A percentile compares a stretch with the other conserved stretches of the same genome.
These are phyloP conservation scores for Neocallimastix lanati DNA, from an alignment of 192 early-diverging fungal genomes.

Conservation along the genomic window DNA sequence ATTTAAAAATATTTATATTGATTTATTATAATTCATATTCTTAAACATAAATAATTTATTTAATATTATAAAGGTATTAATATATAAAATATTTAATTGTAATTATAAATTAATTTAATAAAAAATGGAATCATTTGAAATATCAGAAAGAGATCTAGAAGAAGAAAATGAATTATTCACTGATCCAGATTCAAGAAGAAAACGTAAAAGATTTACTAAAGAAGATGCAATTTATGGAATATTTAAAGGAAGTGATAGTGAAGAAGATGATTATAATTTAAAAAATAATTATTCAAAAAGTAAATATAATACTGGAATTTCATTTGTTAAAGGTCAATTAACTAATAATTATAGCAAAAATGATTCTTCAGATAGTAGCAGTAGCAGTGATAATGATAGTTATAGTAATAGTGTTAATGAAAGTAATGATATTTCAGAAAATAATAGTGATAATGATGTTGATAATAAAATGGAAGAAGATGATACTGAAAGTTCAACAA, in stretches of 20 bases:
- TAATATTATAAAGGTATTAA: no score
- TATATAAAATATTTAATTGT: no score
- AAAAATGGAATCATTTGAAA: conserved; percentile 10
- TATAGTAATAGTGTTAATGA: conserved; percentile 4
- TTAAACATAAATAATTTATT: no score
- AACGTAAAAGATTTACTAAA: conserved; percentile 27
- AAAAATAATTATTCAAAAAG: background rate
- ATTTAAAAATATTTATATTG: no score
- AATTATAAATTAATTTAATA: background rate
- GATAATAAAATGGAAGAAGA: background rate
- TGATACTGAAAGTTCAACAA: background rate
- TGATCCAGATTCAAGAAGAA: conserved; percentile 11
- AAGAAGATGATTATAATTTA: conserved; percentile 13
- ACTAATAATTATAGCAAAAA: conserved; percentile 1
- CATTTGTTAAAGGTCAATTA: background rate
- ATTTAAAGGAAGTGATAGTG: conserved; percentile 24
- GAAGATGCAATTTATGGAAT: conserved; percentile 40
- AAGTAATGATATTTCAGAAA: conserved; percentile 2
- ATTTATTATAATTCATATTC: no score
- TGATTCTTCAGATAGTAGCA: conserved; percentile 12
- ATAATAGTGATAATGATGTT: conserved; percentile 4
- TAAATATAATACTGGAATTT: background rate
- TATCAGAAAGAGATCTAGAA: conserved; percentile 25
- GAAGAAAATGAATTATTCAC: conserved; percentile 31
- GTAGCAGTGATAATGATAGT: conserved; percentile 3